phyloP scores from a whole-genome alignment of 2,329 filamentous ascomycete genomes.

The Penicillium sp. region DNA sequence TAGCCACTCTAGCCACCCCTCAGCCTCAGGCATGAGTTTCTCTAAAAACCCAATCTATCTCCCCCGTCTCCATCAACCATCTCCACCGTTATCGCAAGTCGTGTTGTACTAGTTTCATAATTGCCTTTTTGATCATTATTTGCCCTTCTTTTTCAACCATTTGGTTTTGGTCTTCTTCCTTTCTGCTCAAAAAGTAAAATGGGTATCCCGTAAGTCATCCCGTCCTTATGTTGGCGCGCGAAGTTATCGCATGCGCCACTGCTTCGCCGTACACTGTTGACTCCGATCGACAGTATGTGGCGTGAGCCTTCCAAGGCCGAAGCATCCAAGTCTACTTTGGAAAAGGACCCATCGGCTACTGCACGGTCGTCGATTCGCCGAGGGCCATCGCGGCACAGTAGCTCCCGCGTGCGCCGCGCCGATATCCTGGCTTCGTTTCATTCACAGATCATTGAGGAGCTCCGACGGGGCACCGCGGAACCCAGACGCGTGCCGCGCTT shows the following conservation, averaged over 20 bases:
- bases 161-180: slow-evolving; percentile 5
- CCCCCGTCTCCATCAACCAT: slow-evolving; percentile 16
- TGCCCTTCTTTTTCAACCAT: neutral
- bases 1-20: neutral
- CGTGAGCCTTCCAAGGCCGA: slow-evolving; percentile 53
- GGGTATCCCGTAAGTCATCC: slow-evolving; percentile 45
- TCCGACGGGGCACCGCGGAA: slow-evolving; percentile 29
- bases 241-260: slow-evolving; percentile 18
- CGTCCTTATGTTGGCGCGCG: slow-evolving; percentile 7
- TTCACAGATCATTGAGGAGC: slow-evolving; percentile 32
- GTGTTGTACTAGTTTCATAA: slow-evolving; percentile 2
- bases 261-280: slow-evolving; percentile 22
- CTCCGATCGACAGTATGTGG: slow-evolving; percentile 50
- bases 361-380: slow-evolving; percentile 60
- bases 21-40: slow-evolving; percentile 23
- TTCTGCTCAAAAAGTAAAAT: slow-evolving; percentile 24
- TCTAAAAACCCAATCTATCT: slow-evolving; percentile 27
- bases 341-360: slow-evolving; percentile 55
- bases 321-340: slow-evolving; percentile 40
- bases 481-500: slow-evolving; percentile 3
- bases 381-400: slow-evolving; percentile 30
- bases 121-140: neutral
- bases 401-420: slow-evolving; percentile 30
- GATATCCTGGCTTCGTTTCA: slow-evolving; percentile 32
- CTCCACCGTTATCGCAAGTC: slow-evolving; percentile 13